Evolutionary conservation across 2,329 filamentous ascomycete genomes (phyloP), one percentile per base, ranked within the genome.

Genomic region (Leptographium radiaticola): DNA sequence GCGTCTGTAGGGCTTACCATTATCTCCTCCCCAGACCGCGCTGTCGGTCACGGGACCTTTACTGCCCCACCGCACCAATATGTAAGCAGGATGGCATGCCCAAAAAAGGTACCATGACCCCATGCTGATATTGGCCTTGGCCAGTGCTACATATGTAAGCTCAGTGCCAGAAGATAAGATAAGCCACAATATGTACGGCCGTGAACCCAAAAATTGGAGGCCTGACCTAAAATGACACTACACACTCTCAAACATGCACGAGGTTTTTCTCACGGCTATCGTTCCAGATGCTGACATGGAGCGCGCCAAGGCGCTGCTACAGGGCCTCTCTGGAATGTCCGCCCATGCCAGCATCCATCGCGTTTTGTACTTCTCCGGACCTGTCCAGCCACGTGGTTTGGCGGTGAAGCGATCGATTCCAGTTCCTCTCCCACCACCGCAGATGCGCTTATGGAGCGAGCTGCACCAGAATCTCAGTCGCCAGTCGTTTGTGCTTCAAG

Each of bases 401-500:
- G 65, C 69, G 44, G 73, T 71, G 31, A 66, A 68, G 18, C 60
- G 57, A 15, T 60, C 60, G 8, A 59, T 66, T 46, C 57, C 62
- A 1, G 51, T 56, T n/a, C 63, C 71, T 53, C 68, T 71, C 40
- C 60, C 60, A 1, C 63, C 62, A 1, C 61, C 67, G 25, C 61
- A 60, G 30, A 47, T 31, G 2, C 52, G 56, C 2, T 56, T 71
- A 2, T 83, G 79, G 79, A 71, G 69, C 51, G 74, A 76, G 36
- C 68, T 84, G 6, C 71, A 77, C 57, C 73, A 75, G 55, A 76
- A 76, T 56, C 68, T 84, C 13, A 64, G 64, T 18, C 72, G 77
- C 33, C 79, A 81, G 58, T 79, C 79, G 3, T 83, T 79, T 60
- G 62, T 80, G 30, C 58, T 84, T 7, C 75, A 80, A 57, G 61